Percentiles rank a stretch among this genome's conserved stretches.
These are phyloP conservation scores for Chenopodium quinoa DNA, from an alignment of 148 eudicot species.

Conservation along the genomic window DNA sequence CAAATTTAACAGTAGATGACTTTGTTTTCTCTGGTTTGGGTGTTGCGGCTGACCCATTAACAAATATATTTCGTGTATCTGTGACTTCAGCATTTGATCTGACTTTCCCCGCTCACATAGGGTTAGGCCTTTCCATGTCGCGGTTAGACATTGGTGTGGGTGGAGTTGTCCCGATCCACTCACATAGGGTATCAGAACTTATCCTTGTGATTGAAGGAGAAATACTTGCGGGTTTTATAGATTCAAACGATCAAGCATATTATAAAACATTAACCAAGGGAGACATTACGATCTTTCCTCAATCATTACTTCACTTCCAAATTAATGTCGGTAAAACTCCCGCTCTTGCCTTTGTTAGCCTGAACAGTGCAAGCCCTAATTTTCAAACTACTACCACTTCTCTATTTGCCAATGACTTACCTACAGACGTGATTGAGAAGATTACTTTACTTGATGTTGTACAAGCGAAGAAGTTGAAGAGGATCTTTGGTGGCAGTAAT, in stretches of 20 bases:
- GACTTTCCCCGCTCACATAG: no score
- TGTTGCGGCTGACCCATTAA: no score
- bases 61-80: no score
- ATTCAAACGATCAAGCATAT: neutral
- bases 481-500: slow-evolving; percentile 18
- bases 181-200: slow-evolving; percentile 21
- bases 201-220: slow-evolving; percentile 6
- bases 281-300: slow-evolving; percentile 24
- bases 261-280: slow-evolving; percentile 21
- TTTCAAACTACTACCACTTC: slow-evolving; percentile 14
- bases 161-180: slow-evolving; percentile 22
- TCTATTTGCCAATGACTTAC: slow-evolving; percentile 12
- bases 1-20: no score
- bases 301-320: slow-evolving; percentile 16
- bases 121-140: slow-evolving; percentile 21
- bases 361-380: slow-evolving; percentile 21
- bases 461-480: slow-evolving; percentile 20
- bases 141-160: slow-evolving; percentile 23
- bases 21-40: no score
- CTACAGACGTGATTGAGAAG: slow-evolving; percentile 8
- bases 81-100: no score
- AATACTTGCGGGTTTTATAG: slow-evolving; percentile 22
- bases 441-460: slow-evolving; percentile 14
- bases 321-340: slow-evolving; percentile 19
- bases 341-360: slow-evolving; percentile 21